A percentile compares a stretch with the other conserved stretches of the same genome.
These are phyloP conservation scores for Agarophyton chilense DNA, from an alignment of 23 red algal genomes.

Conservation along the genomic window DNA sequence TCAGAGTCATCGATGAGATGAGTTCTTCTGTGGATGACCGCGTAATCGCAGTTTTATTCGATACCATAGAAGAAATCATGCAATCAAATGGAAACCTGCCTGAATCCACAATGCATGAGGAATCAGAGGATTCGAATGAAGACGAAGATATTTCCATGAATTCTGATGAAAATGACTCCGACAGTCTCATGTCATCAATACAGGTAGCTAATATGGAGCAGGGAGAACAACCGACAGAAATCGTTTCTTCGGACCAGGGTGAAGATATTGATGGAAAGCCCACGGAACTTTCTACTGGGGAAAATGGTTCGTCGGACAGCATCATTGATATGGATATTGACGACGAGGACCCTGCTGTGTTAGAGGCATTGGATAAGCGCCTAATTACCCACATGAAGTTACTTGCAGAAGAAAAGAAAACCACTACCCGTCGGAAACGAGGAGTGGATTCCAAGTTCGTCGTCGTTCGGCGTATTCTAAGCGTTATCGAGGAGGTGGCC, in stretches of 20 bases:
- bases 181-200: not conserved
- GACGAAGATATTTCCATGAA: not conserved
- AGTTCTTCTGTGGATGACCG: constrained; percentile 27
- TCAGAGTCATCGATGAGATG: constrained; percentile 23
- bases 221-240: not conserved
- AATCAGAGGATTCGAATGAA: not conserved
- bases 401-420: constrained; percentile 39
- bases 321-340: constrained; percentile 53
- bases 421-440: constrained; percentile 1
- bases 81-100: not conserved
- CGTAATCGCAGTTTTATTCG: constrained; percentile 57
- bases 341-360: constrained; percentile 52
- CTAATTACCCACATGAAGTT: constrained; percentile 35
- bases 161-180: not conserved
- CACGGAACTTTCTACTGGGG: not conserved
- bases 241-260: not conserved
- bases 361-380: constrained; percentile 38
- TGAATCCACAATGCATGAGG: not conserved
- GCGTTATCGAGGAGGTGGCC: constrained; percentile 19
- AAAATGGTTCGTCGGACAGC: not conserved
- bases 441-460: not conserved
- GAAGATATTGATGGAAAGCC: not conserved
- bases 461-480: constrained; percentile 1
- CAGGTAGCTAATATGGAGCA: not conserved
- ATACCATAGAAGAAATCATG: constrained; percentile 28